Evolutionary conservation across 768 basidiomycete genomes (phyloP), one percentile per base, ranked within the genome.

Genomic region (Boletus tomentosulus): DNA sequence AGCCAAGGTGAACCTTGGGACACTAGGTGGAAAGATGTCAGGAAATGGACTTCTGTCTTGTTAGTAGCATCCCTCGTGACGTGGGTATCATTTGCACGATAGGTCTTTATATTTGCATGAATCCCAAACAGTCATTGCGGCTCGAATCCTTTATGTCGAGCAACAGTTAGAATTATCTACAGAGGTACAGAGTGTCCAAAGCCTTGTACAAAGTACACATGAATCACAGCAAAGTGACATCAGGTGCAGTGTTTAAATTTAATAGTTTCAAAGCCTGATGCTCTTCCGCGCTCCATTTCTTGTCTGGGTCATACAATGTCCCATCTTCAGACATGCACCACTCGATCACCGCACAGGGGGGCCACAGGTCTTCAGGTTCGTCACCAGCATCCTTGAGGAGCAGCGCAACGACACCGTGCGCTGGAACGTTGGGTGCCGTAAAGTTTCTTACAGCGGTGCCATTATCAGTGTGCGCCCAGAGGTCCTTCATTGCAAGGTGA

Each of bases 401-500:
- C 10, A 88, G 61, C 31, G 85, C 87, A 24, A 84, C 79, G 25
- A 87, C 85, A 4, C 86, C 87, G 55, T 89, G 87, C 7, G 84
- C 61, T 3, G 86, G 85, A 11, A 88, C 84, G 19, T 67, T 69
- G 9, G 70, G 48, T 4, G 72, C 76, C 3, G 79, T 81, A 60
- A 86, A 75, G 64, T 79, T 82, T 16, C 86, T 77, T 24, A 83
- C 73, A 1, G 80, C 81, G 0, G 82, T 87, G 3, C 84, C 85
- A 59, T 86, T 87, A 59, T 85, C 72, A 22, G 84, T 86, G 64
- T 88, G 86, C 4, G 80, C 65, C 87, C 87, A 89, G 2, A 88
- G 73, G 61, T 89, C 87, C 84, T 88, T 53, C 22, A 39, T 22
- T 4, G 27, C 16, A 42, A 41, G 6, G 24, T 57, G 43, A 58